Base-by-base conservation (phyloP, 2,329 filamentous ascomycete species). In the Hypoxylon sp. region DNA sequence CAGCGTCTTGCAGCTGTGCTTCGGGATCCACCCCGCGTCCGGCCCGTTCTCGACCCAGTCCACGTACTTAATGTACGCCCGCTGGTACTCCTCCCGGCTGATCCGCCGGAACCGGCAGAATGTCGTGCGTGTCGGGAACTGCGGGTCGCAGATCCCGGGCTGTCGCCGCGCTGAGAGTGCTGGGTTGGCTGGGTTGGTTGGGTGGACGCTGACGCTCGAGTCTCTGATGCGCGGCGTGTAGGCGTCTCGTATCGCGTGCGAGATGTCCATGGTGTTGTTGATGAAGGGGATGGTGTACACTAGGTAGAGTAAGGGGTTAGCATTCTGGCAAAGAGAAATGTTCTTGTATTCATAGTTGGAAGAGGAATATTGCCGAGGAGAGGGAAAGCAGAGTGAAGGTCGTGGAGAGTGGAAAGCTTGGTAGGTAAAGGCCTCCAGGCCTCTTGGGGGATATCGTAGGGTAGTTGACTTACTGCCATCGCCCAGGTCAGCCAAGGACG, bases 21-120 rank as follows among this genome's bases (percentile, higher is more conserved):
- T 42, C 22, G 53, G 60, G n/a, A 70, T 17, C 64, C 60, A 64
- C 7, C 68, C 68, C 35, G 46, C 53, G 56, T 70, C 68, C 5
- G 68, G 68, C 31, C 68, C 68, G 1, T 5, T 57, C 30, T 61
- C 48, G 64, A 70, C 62, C 68, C 68, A 70, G 55, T 67, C 46
- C 17, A 70, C 31, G 68, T 46, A 70, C 33, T 49, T 31, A 6
- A 56, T 51, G 51, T 31, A 55, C 33, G 64, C 68, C 1, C 53
- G 46, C 33, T 56, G 30, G 64, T 61, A 67, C 60, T 70, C 67
- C 2, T 13, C 2, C 3, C 64, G 68, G 1, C 3, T 2, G 48
- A 67, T 51, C 30, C 6, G n/a, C 11, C 68, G 68, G 20, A 20
- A 7, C 13, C 68, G 68, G 53, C 68, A 70, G 8, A 10, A 2